These are phyloP conservation scores for Trifolium fragiferum DNA, from an alignment of 306 rosid genomes.

Conservation along the genomic window DNA sequence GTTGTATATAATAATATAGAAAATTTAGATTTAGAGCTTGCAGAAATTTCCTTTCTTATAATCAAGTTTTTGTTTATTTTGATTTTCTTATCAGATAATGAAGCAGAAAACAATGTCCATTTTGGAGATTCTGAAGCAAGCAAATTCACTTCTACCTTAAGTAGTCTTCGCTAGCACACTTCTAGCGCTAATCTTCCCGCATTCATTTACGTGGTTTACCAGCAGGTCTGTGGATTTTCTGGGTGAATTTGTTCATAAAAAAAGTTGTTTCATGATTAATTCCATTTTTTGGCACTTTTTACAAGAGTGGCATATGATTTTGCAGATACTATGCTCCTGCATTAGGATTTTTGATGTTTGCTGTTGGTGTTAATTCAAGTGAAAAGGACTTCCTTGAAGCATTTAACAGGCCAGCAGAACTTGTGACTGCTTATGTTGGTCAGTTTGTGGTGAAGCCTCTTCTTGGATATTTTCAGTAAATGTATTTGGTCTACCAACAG, in stretches of 20 bases:
- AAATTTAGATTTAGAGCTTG: too few species aligned
- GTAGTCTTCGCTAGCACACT: constrained; percentile 79
- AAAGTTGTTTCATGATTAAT: constrained; percentile 6
- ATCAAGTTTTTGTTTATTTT: constrained; percentile 38
- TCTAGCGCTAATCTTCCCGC: constrained; percentile 77
- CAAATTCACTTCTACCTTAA: constrained; percentile 91
- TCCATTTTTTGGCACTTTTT: constrained; percentile 1
- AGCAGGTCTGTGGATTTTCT: constrained; percentile 65
- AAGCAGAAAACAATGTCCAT: constrained; percentile 48
- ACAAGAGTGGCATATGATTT: constrained; percentile 10
- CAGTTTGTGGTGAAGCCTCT: constrained; percentile 81
- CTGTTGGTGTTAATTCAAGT: constrained; percentile 94
- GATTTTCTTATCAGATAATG: constrained; percentile 49
- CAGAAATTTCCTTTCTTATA: too few species aligned
- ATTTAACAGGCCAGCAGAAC: constrained; percentile 76
- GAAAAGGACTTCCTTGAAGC: constrained; percentile 90
- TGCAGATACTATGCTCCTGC: constrained; percentile 96
- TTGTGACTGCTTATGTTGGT: constrained; percentile 80
- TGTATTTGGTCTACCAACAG: constrained; percentile 73
- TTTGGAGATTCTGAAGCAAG: constrained; percentile 62
- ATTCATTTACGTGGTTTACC: constrained; percentile 92
- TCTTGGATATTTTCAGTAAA: constrained; percentile 82
- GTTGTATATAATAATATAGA: too few species aligned
- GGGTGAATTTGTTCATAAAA: constrained; percentile 37
- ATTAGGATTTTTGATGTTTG: constrained; percentile 94